phyloP scores from a whole-genome alignment of 495 filamentous ascomycete genomes.

The Bacidia gigantensis region DNA sequence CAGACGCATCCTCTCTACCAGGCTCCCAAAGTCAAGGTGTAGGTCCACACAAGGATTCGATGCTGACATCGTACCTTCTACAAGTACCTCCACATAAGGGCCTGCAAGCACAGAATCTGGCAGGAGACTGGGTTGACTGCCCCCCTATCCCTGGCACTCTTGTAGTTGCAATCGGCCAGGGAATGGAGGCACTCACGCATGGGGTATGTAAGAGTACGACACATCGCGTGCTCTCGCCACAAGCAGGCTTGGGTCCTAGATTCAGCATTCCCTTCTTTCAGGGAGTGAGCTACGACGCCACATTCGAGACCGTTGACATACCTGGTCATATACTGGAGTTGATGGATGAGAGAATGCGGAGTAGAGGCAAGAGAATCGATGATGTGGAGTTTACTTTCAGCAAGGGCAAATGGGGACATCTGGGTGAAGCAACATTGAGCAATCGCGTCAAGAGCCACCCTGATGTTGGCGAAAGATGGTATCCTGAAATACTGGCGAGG shows the following conservation, averaged over 20 bases:
- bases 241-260: conserved; percentile 52
- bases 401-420: conserved; percentile 41
- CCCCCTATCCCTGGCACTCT: conserved; percentile 39
- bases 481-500: conserved; percentile 51
- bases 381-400: conserved; percentile 73
- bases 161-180: conserved; percentile 88
- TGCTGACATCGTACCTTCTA: conserved; percentile 74
- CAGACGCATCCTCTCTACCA: conserved; percentile 40
- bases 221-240: conserved; percentile 62
- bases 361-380: conserved; percentile 41
- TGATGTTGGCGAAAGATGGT: conserved; percentile 80
- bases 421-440: conserved; percentile 39
- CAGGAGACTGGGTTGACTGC: conserved; percentile 62
- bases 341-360: conserved; percentile 36
- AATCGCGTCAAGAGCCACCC: conserved; percentile 86
- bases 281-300: conserved; percentile 69
- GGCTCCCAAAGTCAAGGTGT: conserved; percentile 45
- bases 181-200: conserved; percentile 76
- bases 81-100: conserved; percentile 70
- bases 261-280: conserved; percentile 89
- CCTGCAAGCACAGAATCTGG: conserved; percentile 79
- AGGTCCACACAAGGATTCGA: conserved; percentile 88
- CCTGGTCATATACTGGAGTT: conserved; percentile 49
- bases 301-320: conserved; percentile 61
- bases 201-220: conserved; percentile 81